Conservation (phyloP, 1,284 basidiomycete genomes). For the Austroboletus olivaceoglutinosus region DNA sequence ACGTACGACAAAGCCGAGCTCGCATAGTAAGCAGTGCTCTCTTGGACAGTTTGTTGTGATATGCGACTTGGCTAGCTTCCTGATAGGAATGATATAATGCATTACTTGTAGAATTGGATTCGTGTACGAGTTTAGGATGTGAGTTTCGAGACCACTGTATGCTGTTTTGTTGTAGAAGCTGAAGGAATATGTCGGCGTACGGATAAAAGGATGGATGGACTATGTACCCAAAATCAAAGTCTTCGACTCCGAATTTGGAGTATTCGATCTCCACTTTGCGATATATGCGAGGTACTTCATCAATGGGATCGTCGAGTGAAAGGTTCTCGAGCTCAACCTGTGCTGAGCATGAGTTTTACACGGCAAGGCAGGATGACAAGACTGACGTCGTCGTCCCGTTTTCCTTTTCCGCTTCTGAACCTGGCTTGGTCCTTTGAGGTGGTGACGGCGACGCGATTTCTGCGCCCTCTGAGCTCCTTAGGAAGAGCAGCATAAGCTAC, state of each 20-base stretch:
- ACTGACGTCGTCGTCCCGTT: constrained; percentile 40
- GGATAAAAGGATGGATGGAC: neutral
- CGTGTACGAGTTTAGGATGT: constrained; percentile 97
- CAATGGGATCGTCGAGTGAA: constrained; percentile 46
- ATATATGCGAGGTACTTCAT: constrained; percentile 81
- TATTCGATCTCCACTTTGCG: constrained; percentile 96
- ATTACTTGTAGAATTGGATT: constrained; percentile 90
- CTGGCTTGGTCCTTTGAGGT: constrained; percentile 56
- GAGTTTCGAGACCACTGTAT: constrained; percentile 93
- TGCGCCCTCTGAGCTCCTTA: constrained; percentile 76
- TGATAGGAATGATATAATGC: constrained; percentile 80
- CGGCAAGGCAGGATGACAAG: neutral
- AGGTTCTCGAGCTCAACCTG: constrained; percentile 52
- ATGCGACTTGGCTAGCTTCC: constrained; percentile 86
- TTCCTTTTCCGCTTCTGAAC: constrained; percentile 82
- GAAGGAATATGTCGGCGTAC: neutral
- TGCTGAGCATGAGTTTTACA: neutral
- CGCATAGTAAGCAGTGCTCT: constrained; percentile 93
- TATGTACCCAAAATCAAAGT: constrained; percentile 93
- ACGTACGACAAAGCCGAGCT: constrained; percentile 91
- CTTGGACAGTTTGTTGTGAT: constrained; percentile 83
- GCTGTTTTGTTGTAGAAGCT: constrained; percentile 92
- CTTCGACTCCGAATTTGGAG: constrained; percentile 97
- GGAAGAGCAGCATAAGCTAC: constrained; percentile 86
- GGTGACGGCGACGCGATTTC: constrained; percentile 66